A percentile compares a stretch with the other conserved stretches of the same genome.
phyloP scores from a whole-genome alignment of 495 filamentous ascomycete species.

The Aspergillus bridgeri region DNA sequence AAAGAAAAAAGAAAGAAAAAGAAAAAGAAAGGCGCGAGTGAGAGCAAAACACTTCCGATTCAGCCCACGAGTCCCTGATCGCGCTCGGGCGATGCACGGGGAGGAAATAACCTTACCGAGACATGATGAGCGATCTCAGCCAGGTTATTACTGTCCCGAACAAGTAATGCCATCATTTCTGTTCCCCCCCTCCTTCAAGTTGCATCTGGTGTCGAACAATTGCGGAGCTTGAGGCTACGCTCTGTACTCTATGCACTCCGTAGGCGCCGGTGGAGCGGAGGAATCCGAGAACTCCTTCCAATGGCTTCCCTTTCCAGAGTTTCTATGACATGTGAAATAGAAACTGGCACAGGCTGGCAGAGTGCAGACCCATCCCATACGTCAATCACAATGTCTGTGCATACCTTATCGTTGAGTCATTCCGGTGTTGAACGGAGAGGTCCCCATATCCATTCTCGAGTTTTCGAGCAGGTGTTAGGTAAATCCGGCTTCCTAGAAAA shows the following conservation, averaged over 20 bases:
- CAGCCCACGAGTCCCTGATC: neutral
- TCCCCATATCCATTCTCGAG: neutral
- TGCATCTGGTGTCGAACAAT: slow-evolving; percentile 4
- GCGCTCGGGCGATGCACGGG: neutral
- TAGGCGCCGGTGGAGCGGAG: slow-evolving; percentile 4
- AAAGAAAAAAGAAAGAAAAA: no score
- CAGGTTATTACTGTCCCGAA: neutral
- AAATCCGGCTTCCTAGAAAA: neutral
- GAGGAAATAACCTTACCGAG: neutral
- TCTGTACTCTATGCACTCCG: no score
- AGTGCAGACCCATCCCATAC: neutral
- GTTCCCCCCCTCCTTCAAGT: slow-evolving; percentile 1
- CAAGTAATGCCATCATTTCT: neutral
- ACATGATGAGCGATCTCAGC: neutral
- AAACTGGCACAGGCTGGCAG: neutral
- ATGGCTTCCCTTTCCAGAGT: neutral
- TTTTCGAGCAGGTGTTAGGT: neutral
- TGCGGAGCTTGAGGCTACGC: slow-evolving; percentile 8
- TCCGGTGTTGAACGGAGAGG: slow-evolving; percentile 2
- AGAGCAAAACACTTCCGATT: neutral
- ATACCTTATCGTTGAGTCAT: slow-evolving; percentile 12
- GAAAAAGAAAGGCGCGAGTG: no score
- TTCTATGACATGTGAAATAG: slow-evolving; percentile 15
- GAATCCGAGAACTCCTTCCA: slow-evolving; percentile 8
- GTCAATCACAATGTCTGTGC: slow-evolving; percentile 4